Conservation (phyloP, 2,329 filamentous ascomycete genomes). For the Malbranchea zuffiana region DNA sequence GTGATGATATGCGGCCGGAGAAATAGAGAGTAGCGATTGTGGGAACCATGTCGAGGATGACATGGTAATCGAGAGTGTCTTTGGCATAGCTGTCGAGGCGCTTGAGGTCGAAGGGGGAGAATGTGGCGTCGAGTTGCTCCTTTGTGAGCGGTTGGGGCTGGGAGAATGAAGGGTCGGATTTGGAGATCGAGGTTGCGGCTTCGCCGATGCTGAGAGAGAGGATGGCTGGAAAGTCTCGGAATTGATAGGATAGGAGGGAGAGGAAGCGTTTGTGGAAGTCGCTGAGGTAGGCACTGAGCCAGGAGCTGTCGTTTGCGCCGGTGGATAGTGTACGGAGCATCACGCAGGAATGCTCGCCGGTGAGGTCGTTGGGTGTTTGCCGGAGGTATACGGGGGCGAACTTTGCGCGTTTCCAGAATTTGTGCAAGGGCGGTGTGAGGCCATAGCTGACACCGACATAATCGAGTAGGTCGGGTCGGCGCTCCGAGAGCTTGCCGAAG, state of each 20-base stretch:
- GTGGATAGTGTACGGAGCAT: slow-evolving; percentile 73
- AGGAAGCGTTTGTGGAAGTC: slow-evolving; percentile 96
- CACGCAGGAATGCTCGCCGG: slow-evolving; percentile 93
- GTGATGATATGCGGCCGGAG: slow-evolving; percentile 56
- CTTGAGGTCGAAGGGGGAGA: slow-evolving; percentile 91
- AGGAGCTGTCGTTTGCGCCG: slow-evolving; percentile 55
- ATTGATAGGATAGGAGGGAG: slow-evolving; percentile 80
- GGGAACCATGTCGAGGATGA: slow-evolving; percentile 86
- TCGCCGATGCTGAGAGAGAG: slow-evolving; percentile 81
- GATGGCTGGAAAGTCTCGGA: slow-evolving; percentile 66
- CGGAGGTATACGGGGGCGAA: slow-evolving; percentile 89
- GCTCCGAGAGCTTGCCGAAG: slow-evolving; percentile 77
- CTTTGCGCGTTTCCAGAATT: slow-evolving; percentile 85
- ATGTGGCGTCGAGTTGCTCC: slow-evolving; percentile 59
- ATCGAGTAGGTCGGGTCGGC: slow-evolving; percentile 68
- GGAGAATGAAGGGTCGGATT: slow-evolving; percentile 47
- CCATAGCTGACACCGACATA: slow-evolving; percentile 95
- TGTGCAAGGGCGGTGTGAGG: slow-evolving; percentile 74
- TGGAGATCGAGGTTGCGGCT: slow-evolving; percentile 62
- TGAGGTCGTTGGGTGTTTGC: slow-evolving; percentile 91
- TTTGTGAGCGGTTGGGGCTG: slow-evolving; percentile 54
- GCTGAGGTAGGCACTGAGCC: slow-evolving; percentile 80
- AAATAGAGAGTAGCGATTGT: slow-evolving; percentile 77
- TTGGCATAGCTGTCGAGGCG: slow-evolving; percentile 90
- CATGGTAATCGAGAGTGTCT: slow-evolving; percentile 95